phyloP scores from a whole-genome alignment of 352 stramenopile species.

The Plasmopara halstedii region DNA sequence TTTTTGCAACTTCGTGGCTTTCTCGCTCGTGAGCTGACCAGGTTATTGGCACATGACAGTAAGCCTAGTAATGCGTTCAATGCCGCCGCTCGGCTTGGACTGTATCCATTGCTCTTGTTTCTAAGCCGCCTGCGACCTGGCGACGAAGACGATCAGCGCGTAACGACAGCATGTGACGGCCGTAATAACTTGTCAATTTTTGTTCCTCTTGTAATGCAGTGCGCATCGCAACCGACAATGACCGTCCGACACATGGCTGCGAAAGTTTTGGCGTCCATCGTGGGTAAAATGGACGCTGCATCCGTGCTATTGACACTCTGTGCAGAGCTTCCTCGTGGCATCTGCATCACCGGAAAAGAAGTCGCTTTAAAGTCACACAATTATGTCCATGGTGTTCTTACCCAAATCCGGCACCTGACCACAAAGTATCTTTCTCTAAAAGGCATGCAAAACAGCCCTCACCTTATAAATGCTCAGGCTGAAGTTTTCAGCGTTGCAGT shows the following conservation, averaged over 20 bases:
- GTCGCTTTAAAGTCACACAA: slow-evolving; percentile 33
- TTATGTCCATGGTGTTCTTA: slow-evolving; percentile 51
- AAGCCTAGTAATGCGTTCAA: slow-evolving; percentile 9
- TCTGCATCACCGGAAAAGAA: slow-evolving; percentile 4
- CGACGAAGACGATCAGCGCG: slow-evolving; percentile 39
- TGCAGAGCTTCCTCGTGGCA: slow-evolving; percentile 31
- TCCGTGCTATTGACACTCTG: slow-evolving; percentile 32
- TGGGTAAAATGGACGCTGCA: slow-evolving; percentile 44
- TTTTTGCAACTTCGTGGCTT: slow-evolving; percentile 65
- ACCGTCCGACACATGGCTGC: slow-evolving; percentile 75
- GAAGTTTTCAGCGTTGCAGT: slow-evolving; percentile 26
- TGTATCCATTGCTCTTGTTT: slow-evolving; percentile 77
- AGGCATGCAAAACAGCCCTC: neutral
- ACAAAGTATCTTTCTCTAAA: slow-evolving; percentile 26
- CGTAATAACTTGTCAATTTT: slow-evolving; percentile 31
- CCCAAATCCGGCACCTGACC: slow-evolving; percentile 49
- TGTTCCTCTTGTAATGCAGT: slow-evolving; percentile 58
- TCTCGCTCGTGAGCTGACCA: slow-evolving; percentile 45
- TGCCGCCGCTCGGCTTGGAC: slow-evolving; percentile 37
- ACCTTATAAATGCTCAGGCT: slow-evolving; percentile 3
- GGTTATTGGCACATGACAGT: slow-evolving; percentile 21
- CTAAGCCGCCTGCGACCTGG: slow-evolving; percentile 62
- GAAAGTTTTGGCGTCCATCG: slow-evolving; percentile 63
- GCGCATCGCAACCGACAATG: slow-evolving; percentile 61
- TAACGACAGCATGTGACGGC: slow-evolving; percentile 16